Evolutionary conservation across 495 filamentous ascomycete species (phyloP), one percentile per base, ranked within the genome.

Genomic region (Elasticomyces elasticus): DNA sequence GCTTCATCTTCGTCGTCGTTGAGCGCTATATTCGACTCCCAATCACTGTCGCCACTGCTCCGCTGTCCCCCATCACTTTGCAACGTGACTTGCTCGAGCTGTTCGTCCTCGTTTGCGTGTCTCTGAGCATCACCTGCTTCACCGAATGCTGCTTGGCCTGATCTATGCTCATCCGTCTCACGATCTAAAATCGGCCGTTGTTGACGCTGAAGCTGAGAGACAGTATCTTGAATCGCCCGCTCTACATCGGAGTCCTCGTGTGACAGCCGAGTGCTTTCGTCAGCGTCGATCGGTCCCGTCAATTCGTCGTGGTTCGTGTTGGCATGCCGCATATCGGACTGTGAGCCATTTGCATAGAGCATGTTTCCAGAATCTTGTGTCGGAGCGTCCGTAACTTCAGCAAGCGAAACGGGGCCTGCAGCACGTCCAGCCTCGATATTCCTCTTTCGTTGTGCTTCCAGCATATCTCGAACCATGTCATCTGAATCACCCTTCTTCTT

Each of bases 221-320:
- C 68, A 61, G 79, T 85, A 5, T 82, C 79, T 22, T 83, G 70
- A 41, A 89, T 81, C 9, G 83, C 83, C 22, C 75, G 69, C 62
- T 86, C 83, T 55, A 89, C 72, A 54, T 75, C 70, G 35, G 71
- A 71, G 55, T 87, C 85, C 63, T 89, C 80, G 1, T 88, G 79
- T 5, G 85, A 85, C 26, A 69, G 67, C 28, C 73, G 74, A 54
- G 89, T 87, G 1, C 83, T 84, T 17, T 70, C 66, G 59, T 87
- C 86, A 52, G 85, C 78, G 58, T 83, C 79, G 10, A 73, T 66
- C 31, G 71, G 69, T 28, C 70, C 54, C n/a, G 20, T 6, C 20
- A 17, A 43, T 17, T 23, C 40, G 6, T 43, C 15, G 40, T n/a
- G 15, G 13, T 9, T 17, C 20, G 40, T 43, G 20, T 53, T 45